Evolutionary conservation across 2,329 filamentous ascomycete species (phyloP), one percentile per base, ranked within the genome.

Genomic region (Colletotrichum paranaense): DNA sequence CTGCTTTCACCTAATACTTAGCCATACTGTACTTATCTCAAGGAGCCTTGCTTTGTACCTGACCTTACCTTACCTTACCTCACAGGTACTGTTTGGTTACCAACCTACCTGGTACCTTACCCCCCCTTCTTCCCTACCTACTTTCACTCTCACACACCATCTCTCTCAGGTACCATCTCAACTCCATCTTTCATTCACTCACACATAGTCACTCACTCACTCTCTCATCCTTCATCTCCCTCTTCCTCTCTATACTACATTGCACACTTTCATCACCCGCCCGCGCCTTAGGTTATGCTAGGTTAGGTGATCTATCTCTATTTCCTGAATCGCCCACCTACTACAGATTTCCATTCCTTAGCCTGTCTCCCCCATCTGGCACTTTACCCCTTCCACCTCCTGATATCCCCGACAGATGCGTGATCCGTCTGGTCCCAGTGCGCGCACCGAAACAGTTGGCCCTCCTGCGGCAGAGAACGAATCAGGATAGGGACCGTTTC

Each of bases 401-500:
- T 75, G 68, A 73, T 79, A 78, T 77, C 79, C 77, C 78, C 79
- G 78, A 80, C 79, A 80, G 74, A 72, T 72, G 68, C 79, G 79
- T 78, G 79, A 82, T 79, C 80, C 81, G 77, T 80, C 79, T 19
- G 42, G n/a, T 72, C 62, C 72, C 62, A 72, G 72, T 76, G 78
- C 78, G 80, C 79, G 78, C 67, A 53, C 62, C 78, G 77, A 81
- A 77, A 78, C 78, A 79, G 75, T 68, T 74, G 78, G 77, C 77
- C 75, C 76, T 78, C 75, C 77, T 80, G 79, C 80, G 78, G 79
- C 81, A 79, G 72, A 75, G 77, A 77, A 73, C 78, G 77, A 81
- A 82, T 79, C 80, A 80, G 79, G 75, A 77, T 72, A 72, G 62
- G 76, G 75, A 75, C 75, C 76, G 76, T 68, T 79, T 55, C 72